Conservation (phyloP, 1,284 basidiomycete genomes). For the Hymenochaete sp. region DNA sequence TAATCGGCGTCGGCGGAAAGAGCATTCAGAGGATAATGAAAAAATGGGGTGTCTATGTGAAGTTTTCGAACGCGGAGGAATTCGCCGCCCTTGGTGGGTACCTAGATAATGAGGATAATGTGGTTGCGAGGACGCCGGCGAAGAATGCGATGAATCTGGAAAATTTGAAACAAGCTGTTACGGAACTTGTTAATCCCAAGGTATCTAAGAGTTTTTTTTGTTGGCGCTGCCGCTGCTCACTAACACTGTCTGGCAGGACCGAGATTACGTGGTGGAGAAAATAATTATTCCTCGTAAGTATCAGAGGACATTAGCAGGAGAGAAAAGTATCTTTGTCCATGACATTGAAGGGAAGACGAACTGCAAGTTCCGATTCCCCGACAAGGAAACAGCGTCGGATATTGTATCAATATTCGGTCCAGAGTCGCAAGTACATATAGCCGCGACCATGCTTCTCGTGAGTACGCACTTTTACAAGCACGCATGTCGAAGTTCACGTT, state of each 20-base stretch:
- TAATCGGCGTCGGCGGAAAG: constrained; percentile 96
- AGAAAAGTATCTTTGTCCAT: constrained; percentile 94
- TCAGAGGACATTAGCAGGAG: constrained; percentile 89
- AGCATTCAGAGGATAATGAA: constrained; percentile 99
- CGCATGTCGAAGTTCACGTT: constrained; percentile 19
- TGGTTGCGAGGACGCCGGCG: constrained; percentile 92
- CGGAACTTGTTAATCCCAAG: constrained; percentile 97
- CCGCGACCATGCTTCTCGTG: constrained; percentile 90
- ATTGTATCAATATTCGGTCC: constrained; percentile 92
- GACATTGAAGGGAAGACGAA: constrained; percentile 97
- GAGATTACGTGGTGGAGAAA: constrained; percentile 92
- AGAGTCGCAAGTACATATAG: constrained; percentile 94
- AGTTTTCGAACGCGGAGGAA: constrained; percentile 98
- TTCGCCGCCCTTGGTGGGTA: constrained; percentile 93
- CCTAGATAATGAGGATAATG: constrained; percentile 97
- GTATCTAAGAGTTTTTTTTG: constrained; percentile 29
- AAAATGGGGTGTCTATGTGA: constrained; percentile 98
- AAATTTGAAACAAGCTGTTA: constrained; percentile 91
- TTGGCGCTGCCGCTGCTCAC: constrained; percentile 3
- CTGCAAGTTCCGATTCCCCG: constrained; percentile 89
- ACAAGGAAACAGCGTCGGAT: constrained; percentile 90
- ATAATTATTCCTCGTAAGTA: constrained; percentile 90
- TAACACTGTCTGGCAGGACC: constrained; percentile 63
- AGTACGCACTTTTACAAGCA: constrained; percentile 24
- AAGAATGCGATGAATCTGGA: constrained; percentile 97